Evolutionary conservation across 2,329 filamentous ascomycete genomes (phyloP), one percentile per base, ranked within the genome.

Genomic region (Hymenoscyphus scutula): DNA sequence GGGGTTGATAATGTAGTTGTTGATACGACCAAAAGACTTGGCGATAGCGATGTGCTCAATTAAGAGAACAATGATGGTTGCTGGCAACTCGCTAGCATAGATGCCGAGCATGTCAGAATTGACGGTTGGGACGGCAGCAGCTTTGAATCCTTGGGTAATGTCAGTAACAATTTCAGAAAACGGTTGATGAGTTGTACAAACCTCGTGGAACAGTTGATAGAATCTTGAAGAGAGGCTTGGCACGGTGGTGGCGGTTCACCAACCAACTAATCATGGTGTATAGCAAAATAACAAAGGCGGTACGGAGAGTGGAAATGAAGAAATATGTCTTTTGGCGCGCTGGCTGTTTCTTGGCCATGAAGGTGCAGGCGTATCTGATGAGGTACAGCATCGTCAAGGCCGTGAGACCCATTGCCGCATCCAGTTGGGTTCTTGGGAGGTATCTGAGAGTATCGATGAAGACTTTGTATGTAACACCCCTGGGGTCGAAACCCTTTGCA

Each of bases 1-100:
- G 0, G 95, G 93, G 70, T 97, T 88, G 74, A 99, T 97, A 17
- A 86, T 89, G 77, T 99, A 99, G 78, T 97, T 96, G 80, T 97
- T 98, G 70, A 97, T 85, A 63, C 94, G 86, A 10, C 95, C 95
- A 69, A 99, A 98, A 0, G 94, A 97, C 76, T 98, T 99, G 19
- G 93, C 92, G 66, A 98, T 97, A 56, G 94, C 92, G 70, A 98
- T 97, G 74, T 98, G 94, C 77, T 98, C 95, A 65, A 98, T 96
- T 38, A 98, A 82, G 62, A 98, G 82, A n/a, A 99, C 93, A 68
- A 98, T 96, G 59, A 97, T 88, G 0, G 90, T 89, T 7, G 90
- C 90, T 0, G 95, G 95, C 3, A 98, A 80, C 67, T 97, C 83
- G 53, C 81, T 80, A 0, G 84, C 81, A 72, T 96, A 92, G 0